Conservation (phyloP, 768 basidiomycete genomes). For the Boletus reticulatus region DNA sequence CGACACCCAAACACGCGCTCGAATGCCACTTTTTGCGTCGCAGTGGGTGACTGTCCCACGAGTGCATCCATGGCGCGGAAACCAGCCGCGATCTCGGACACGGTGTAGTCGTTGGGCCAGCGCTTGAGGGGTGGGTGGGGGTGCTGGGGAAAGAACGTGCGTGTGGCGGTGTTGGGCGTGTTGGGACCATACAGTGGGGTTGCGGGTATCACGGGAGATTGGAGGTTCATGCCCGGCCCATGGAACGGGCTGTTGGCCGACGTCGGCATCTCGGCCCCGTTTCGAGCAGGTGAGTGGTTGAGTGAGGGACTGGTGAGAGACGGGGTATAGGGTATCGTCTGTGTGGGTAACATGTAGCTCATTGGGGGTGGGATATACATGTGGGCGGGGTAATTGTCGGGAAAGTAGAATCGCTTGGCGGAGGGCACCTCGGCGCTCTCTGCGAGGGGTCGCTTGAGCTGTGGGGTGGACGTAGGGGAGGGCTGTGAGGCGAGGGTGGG, state of each 20-base stretch:
- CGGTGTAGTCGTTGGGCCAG: conserved; percentile 77
- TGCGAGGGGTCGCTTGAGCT: conserved; percentile 28
- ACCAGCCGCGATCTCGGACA: conserved; percentile 59
- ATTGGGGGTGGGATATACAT: conserved; percentile 29
- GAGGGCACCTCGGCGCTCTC: conserved; percentile 24
- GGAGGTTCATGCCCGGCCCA: conserved; percentile 9
- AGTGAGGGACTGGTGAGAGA: conserved; percentile 20
- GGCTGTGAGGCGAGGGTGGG: neutral
- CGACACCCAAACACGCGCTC: conserved; percentile 68
- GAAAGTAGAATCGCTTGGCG: conserved; percentile 28
- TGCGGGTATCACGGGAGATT: conserved; percentile 17
- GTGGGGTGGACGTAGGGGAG: conserved; percentile 9
- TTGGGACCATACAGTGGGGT: conserved; percentile 23
- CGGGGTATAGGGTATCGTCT: conserved; percentile 27
- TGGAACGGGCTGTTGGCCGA: conserved; percentile 18
- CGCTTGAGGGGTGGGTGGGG: conserved; percentile 66
- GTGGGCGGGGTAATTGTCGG: conserved; percentile 27
- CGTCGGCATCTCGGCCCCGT: conserved; percentile 11
- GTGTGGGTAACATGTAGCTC: conserved; percentile 28
- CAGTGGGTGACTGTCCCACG: conserved; percentile 34
- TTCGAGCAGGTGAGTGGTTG: conserved; percentile 9
- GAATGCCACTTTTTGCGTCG: conserved; percentile 66
- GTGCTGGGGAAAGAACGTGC: conserved; percentile 44
- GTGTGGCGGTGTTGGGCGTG: conserved; percentile 22
- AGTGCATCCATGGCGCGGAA: conserved; percentile 51